Evolutionary conservation across 768 basidiomycete species (phyloP), one percentile per base, ranked within the genome.

Genomic region (Amanita fuliginea): DNA sequence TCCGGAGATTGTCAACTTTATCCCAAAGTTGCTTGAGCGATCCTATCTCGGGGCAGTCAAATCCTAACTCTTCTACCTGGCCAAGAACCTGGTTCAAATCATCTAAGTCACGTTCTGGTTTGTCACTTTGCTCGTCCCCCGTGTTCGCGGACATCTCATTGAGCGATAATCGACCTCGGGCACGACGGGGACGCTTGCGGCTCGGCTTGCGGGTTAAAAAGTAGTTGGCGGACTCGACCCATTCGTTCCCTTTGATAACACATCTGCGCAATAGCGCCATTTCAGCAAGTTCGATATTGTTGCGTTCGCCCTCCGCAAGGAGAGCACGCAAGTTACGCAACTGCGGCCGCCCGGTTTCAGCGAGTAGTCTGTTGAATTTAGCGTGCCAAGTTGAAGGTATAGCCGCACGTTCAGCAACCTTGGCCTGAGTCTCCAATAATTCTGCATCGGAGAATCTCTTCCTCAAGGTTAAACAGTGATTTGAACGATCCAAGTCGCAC

Each of bases 261-360:
- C 88, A 88, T 64, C 80, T 86, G 40, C 83, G 77, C 33, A 97
- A 75, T 42, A 76, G 67, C 24, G 68, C 64, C 49, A 93, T 71
- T 63, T 94, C 89, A 1, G 80, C 73, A 11, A 94, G 74, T 28
- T 74, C 71, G 59, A 80, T 79, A 50, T 77, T 83, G 63, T 94
- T 88, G 48, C 85, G 86, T 56, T 96, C 91, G 11, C 86, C 94
- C 62, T 96, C 94, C 0, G 85, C 78, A 21, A 92, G 73, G n/a
- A 93, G 67, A 6, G 86, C 81, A 35, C 86, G 81, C 51, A 97
- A 76, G 32, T 77, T 78, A 34, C 87, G 85, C 32, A 95, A 75
- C 0, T 77, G 61, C 11, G 93, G 93, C 11, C 81, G 75, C 10
- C 78, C 74, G 32, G 76, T 83, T 54, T 88, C 86, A 5, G 67